Base-by-base conservation (phyloP, 768 basidiomycete species). In the Suillus brevipes region DNA sequence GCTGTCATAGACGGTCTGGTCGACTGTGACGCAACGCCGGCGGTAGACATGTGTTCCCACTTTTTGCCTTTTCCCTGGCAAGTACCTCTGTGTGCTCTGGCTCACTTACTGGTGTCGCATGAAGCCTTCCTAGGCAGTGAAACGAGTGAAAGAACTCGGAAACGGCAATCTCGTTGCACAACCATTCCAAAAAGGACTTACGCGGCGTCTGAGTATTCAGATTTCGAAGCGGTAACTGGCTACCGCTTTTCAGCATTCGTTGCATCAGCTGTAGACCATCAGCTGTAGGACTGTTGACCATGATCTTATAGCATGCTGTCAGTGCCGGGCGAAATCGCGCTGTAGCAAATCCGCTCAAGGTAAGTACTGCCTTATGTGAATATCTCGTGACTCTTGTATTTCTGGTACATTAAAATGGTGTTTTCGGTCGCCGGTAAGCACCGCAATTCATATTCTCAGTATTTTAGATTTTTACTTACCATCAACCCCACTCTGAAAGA, bases 21-120 rank as follows among this genome's bases (percentile, higher is more conserved):
- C 31, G 28, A 57, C 61, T 65, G 42, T 63, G 64, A 64, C 52
- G 61, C 50, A 56, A 63, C 25, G n/a, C 61, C 37, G 60, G 64
- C 40, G 31, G 50, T 28, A 65, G n/a, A 40, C 47, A 13, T 28
- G 25, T 31, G 40, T 40, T 43, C 31, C 25, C 13, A 28, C 50
- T n/a, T 31, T 56, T 63, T 50, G 28, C 34, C 9, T 25, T 18
- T 42, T 53, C 37, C 10, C n/a, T 14, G 28, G 57, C 36, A 40
- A 9, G 16, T 58, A 28, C 31, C 28, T 12, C 53, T 40, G 20
- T 63, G 10, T 31, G 37, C 5, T 38, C 25, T 18, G 6, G 25
- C 25, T 36, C n/a, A 20, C 37, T 53, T 31, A 6, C 36, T 28
- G 23, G 37, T 28, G 23, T 37, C 4, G 40, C 61, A 20, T 31